These are phyloP conservation scores for Hortaea sp. DNA, from an alignment of 2,329 filamentous ascomycete genomes.

Conservation along the genomic window DNA sequence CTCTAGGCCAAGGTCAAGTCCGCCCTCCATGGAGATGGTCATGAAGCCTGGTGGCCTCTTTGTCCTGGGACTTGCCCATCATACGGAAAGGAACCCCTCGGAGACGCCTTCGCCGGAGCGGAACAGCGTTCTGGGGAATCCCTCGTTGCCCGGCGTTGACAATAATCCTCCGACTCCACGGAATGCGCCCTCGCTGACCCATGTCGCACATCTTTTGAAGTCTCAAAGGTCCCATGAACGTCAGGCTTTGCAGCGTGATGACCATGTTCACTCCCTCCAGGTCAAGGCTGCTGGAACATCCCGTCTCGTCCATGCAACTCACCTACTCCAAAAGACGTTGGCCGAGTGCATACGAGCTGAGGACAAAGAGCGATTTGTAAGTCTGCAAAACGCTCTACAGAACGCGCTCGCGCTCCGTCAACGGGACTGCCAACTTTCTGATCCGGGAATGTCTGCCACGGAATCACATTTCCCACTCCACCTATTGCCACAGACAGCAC, in stretches of 20 bases:
- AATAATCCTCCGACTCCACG: background rate
- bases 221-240: constrained; percentile 55
- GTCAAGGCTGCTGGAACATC: constrained; percentile 66
- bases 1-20: constrained; percentile 3
- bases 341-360: constrained; percentile 70
- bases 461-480: constrained; percentile 35
- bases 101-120: background rate
- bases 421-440: background rate
- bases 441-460: background rate
- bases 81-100: background rate
- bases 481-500: constrained; percentile 64
- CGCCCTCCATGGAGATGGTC: constrained; percentile 7
- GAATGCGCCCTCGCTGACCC: constrained; percentile 1
- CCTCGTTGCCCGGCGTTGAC: background rate
- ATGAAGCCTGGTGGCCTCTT: constrained; percentile 9
- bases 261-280: constrained; percentile 63
- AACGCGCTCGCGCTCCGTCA: constrained; percentile 42
- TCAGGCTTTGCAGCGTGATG: constrained; percentile 62
- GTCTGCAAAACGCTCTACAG: constrained; percentile 66
- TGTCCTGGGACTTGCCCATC: constrained; percentile 3
- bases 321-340: constrained; percentile 63
- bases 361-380: constrained; percentile 67
- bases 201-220: constrained; percentile 2
- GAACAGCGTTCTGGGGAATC: background rate
- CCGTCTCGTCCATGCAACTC: constrained; percentile 63